Percentiles rank a stretch among this genome's conserved stretches.
Evolutionary conservation across 441 rosid genomes (phyloP).

Genomic region (Aleurites moluccanus): DNA sequence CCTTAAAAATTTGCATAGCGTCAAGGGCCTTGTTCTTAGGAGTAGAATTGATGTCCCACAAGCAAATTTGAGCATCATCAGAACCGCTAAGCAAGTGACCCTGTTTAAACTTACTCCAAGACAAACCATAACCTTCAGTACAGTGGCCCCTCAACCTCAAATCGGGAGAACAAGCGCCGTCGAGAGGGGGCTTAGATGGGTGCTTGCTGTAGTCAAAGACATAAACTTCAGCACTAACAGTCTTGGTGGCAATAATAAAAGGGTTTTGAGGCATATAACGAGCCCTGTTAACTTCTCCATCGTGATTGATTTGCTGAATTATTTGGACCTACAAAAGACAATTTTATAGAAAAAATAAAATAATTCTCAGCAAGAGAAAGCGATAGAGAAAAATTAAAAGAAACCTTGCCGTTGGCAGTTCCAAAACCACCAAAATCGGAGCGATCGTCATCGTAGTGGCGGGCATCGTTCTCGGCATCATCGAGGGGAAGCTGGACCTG

Average conservation of each 20-base stretch:
- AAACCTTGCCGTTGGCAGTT: constrained; percentile 79
- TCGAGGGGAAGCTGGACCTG: constrained; percentile 93
- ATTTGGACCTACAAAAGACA: constrained; percentile 65
- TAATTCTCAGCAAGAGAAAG: neutral
- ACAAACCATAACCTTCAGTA: too few relatives aligned
- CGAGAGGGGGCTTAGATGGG: constrained; percentile 81
- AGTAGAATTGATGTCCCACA: too few relatives aligned
- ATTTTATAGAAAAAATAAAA: neutral
- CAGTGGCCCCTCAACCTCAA: constrained; percentile 89
- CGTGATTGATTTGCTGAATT: constrained; percentile 91
- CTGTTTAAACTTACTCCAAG: too few relatives aligned
- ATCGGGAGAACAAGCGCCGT: constrained; percentile 87
- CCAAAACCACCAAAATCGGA: constrained; percentile 87
- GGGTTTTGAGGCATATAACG: constrained; percentile 98
- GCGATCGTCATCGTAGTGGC: constrained; percentile 88
- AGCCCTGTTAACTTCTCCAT: constrained; percentile 95
- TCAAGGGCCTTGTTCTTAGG: too few relatives aligned
- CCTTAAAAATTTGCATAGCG: too few relatives aligned
- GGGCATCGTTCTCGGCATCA: constrained; percentile 83
- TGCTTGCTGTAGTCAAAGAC: constrained; percentile 92
- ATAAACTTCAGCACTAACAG: constrained; percentile 87
- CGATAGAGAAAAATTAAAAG: neutral
- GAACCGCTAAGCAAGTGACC: too few relatives aligned
- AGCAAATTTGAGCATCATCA: too few relatives aligned
- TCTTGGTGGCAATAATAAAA: constrained; percentile 87